Conservation (phyloP, 805 yeast genomes). For the Metschnikowia noctiluminum region DNA sequence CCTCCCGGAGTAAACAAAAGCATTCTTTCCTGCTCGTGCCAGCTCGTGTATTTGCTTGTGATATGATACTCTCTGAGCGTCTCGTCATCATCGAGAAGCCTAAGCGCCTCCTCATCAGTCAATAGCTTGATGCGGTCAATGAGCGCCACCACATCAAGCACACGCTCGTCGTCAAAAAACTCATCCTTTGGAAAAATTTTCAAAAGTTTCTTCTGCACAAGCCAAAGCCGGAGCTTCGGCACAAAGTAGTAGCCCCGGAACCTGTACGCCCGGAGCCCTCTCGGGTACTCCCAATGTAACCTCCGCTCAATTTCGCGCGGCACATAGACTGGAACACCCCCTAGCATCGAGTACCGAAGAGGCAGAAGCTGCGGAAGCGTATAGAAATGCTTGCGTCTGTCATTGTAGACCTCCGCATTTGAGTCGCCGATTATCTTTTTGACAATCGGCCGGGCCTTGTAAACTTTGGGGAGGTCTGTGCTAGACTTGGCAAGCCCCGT, state of each 20-base stretch:
- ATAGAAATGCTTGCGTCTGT: slow-evolving; percentile 18
- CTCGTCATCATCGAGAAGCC: slow-evolving; percentile 21
- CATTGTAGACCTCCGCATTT: slow-evolving; percentile 14
- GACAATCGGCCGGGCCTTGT: slow-evolving; percentile 12
- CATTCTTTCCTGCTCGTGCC: slow-evolving; percentile 21
- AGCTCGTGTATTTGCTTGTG: slow-evolving; percentile 16
- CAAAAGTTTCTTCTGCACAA: slow-evolving; percentile 11
- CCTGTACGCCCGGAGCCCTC: slow-evolving; percentile 12
- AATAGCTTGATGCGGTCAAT: slow-evolving; percentile 18
- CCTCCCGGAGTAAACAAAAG: slow-evolving; percentile 17
- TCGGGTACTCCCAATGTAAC: slow-evolving; percentile 20
- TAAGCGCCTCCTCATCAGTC: slow-evolving; percentile 23
- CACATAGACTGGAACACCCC: slow-evolving; percentile 18
- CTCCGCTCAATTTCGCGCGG: slow-evolving; percentile 16
- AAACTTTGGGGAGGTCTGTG: slow-evolving; percentile 8
- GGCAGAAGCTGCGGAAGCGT: slow-evolving; percentile 19
- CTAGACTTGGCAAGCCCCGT: slow-evolving; percentile 13
- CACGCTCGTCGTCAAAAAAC: background rate
- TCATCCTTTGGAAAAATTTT: slow-evolving; percentile 10
- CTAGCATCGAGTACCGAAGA: slow-evolving; percentile 17
- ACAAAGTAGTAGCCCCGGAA: slow-evolving; percentile 16
- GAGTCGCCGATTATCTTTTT: slow-evolving; percentile 7
- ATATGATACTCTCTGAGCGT: slow-evolving; percentile 22
- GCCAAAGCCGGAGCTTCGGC: slow-evolving; percentile 20
- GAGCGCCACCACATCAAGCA: slow-evolving; percentile 11